These are phyloP conservation scores for Phialophora chinensis DNA, from an alignment of 2,329 filamentous ascomycete species.

Conservation along the genomic window DNA sequence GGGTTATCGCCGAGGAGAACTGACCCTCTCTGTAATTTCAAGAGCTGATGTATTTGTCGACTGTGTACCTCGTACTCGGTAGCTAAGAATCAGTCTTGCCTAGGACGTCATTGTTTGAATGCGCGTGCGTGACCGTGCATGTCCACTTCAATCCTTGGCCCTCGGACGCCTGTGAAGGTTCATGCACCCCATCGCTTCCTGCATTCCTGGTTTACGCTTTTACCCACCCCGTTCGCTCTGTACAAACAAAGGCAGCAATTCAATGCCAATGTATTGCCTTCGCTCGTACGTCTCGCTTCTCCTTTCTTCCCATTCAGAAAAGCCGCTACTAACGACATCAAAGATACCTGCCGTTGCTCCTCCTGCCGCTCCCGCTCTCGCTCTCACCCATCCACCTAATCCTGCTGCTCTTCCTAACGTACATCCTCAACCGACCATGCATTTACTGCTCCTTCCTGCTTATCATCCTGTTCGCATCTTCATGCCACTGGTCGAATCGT, in stretches of 20 bases:
- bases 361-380: constrained; percentile 84
- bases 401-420: constrained; percentile 89
- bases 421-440: constrained; percentile 94
- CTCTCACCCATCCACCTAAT: constrained; percentile 75
- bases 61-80: too few relatives aligned
- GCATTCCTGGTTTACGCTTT: neutral
- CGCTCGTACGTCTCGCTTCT: constrained; percentile 59
- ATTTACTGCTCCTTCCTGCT: constrained; percentile 97
- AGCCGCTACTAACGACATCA: constrained; percentile 3
- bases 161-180: neutral
- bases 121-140: neutral
- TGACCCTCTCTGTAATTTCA: neutral
- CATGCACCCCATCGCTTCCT: neutral
- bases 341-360: constrained; percentile 79
- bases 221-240: neutral
- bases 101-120: neutral
- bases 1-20: neutral
- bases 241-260: neutral
- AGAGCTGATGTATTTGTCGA: neutral
- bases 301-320: constrained; percentile 23
- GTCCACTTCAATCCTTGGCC: neutral
- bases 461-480: constrained; percentile 89
- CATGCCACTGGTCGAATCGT: constrained; percentile 84
- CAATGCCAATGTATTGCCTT: constrained; percentile 66
- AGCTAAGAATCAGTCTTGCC: neutral